Evolutionary conservation across 768 basidiomycete species (phyloP).

Genomic region (Rhizopogon vesiculosus): DNA sequence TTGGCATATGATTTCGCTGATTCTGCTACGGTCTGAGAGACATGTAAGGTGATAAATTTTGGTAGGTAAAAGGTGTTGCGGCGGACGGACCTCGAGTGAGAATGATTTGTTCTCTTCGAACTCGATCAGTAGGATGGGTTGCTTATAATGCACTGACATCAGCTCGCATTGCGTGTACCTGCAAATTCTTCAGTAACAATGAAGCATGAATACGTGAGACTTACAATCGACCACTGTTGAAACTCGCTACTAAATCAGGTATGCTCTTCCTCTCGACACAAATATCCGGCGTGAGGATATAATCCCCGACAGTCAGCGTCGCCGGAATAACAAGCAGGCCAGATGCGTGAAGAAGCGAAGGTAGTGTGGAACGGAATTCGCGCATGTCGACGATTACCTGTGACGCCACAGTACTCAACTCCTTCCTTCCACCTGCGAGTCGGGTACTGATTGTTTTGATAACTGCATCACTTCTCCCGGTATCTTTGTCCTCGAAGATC

Average conservation of each 20-base stretch:
- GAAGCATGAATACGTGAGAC: constrained; percentile 26
- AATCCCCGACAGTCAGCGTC: constrained; percentile 93
- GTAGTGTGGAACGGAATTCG: constrained; percentile 91
- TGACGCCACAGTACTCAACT: constrained; percentile 59
- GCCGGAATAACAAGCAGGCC: constrained; percentile 80
- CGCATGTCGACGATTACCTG: constrained; percentile 96
- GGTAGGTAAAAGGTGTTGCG: neutral
- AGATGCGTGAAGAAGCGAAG: constrained; percentile 83
- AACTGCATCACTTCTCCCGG: constrained; percentile 46
- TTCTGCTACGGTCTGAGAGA: constrained; percentile 54
- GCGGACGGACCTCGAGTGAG: constrained; percentile 65
- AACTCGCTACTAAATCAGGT: constrained; percentile 87
- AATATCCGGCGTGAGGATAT: constrained; percentile 91
- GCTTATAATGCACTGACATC: constrained; percentile 96
- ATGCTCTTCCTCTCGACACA: constrained; percentile 96
- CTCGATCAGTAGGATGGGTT: constrained; percentile 89
- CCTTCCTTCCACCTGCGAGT: constrained; percentile 79
- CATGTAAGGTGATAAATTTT: neutral
- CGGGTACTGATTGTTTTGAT: constrained; percentile 82
- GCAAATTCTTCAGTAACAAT: neutral
- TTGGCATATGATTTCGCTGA: constrained; percentile 61
- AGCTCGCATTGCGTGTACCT: constrained; percentile 97
- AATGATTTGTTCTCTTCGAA: constrained; percentile 98
- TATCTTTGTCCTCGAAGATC: constrained; percentile 57
- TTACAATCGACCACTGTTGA: constrained; percentile 90